phyloP scores from a whole-genome alignment of 441 rosid genomes.

The Eutrema salsugineum region DNA sequence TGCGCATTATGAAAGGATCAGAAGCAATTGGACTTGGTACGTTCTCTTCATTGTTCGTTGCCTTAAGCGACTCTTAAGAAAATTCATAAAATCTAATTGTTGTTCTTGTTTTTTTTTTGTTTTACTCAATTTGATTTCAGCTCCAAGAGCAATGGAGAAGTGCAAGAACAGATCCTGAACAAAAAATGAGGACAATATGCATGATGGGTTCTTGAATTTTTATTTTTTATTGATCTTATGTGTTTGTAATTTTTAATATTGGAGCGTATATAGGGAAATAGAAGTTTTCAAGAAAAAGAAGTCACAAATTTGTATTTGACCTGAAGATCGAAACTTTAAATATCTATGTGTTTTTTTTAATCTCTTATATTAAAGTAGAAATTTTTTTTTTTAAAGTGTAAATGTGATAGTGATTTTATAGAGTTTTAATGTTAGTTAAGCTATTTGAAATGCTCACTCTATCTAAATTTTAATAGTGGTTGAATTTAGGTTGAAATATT shows the following conservation, averaged over 20 bases:
- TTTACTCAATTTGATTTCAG: constrained; percentile 35
- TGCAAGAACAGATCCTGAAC: constrained; percentile 76
- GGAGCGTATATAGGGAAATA: constrained; percentile 12
- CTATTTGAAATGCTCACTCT: background rate
- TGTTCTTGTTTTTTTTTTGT: background rate
- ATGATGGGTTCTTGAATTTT: background rate
- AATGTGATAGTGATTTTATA: background rate
- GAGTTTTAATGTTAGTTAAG: background rate
- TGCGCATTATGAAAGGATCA: constrained; percentile 74
- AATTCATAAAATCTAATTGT: background rate
- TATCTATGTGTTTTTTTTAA: background rate
- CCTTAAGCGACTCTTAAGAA: background rate
- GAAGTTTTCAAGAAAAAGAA: background rate
- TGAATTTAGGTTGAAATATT: background rate
- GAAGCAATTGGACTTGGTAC: constrained; percentile 89
- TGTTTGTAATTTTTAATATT: constrained; percentile 2
- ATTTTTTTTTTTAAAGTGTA: background rate
- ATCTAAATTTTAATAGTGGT: background rate
- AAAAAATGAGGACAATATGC: background rate
- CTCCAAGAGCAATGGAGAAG: constrained; percentile 94
- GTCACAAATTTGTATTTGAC: background rate
- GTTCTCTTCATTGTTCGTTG: background rate
- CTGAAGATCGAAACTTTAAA: background rate
- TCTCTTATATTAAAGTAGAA: background rate
- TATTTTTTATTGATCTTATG: constrained; percentile 9